Percentiles rank a stretch among this genome's conserved stretches.
Evolutionary conservation across 805 yeast genomes (phyloP).

Genomic region (Starmerella vaccinii): DNA sequence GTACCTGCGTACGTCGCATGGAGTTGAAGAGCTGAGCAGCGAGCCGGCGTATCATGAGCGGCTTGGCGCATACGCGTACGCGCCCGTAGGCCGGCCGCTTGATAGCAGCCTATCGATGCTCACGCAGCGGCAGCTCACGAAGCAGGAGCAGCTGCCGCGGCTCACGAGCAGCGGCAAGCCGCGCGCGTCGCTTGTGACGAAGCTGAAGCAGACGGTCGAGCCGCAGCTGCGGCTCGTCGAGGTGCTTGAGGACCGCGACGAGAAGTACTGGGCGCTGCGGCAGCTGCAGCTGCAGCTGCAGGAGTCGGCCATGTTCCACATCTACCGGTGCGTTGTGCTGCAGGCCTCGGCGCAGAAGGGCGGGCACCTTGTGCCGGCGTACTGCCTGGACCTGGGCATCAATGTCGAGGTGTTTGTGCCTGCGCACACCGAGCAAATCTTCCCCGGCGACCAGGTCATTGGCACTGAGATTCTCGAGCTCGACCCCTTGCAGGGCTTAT

Average conservation of each 20-base stretch:
- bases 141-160: not conserved
- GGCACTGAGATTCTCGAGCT: slow-evolving; percentile 39
- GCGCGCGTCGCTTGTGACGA: slow-evolving; percentile 9
- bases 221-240: slow-evolving; percentile 13
- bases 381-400: slow-evolving; percentile 40
- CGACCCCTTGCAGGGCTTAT: slow-evolving; percentile 35
- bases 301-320: slow-evolving; percentile 15
- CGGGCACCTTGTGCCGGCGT: slow-evolving; percentile 34
- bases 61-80: slow-evolving; percentile 15
- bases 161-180: slow-evolving; percentile 5
- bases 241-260: slow-evolving; percentile 10
- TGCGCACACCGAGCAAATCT: slow-evolving; percentile 18
- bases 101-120: slow-evolving; percentile 22
- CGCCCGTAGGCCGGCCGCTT: slow-evolving; percentile 20
- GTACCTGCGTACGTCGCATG: slow-evolving; percentile 5
- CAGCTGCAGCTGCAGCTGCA: slow-evolving; percentile 14
- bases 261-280: slow-evolving; percentile 5
- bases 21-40: slow-evolving; percentile 7
- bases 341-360: slow-evolving; percentile 24
- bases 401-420: slow-evolving; percentile 35
- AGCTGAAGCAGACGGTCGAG: slow-evolving; percentile 7
- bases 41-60: slow-evolving; percentile 16
- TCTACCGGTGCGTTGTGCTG: slow-evolving; percentile 39
- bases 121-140: slow-evolving; percentile 16
- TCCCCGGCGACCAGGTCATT: slow-evolving; percentile 34